Base-by-base conservation (phyloP, 2,329 filamentous ascomycete genomes). In the Cryphonectria naterciae region DNA sequence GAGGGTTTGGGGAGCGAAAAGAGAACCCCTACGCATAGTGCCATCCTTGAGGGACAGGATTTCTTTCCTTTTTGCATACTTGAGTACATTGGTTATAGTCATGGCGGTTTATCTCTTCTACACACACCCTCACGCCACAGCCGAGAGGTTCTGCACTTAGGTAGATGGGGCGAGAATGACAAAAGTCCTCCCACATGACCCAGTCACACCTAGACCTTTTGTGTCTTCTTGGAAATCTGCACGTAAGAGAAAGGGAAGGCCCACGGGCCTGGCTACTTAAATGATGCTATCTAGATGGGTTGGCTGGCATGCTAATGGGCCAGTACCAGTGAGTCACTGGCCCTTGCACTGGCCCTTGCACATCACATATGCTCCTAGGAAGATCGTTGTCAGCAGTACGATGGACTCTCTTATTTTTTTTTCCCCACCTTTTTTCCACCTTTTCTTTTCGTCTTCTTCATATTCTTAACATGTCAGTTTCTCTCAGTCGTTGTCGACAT, bases 31-130 rank as follows among this genome's bases (percentile, higher is more conserved):
- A 52, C 6, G 39, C 46, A 43, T 52, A 19, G 46, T 63, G 35
- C 56, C 32, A 49, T 43, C 25, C 25, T 54, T 19, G 46, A 58
- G 67, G 22, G 43, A 39, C 58, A 62, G n/a, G n/a, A 25, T 54
- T 63, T 22, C 15, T 41, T 63, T 19, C 19, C 22, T n/a, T 39
- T 41, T 15, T 35, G 35, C 25, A 37, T 41, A 32, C 32, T 32
- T 32, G 32, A 32, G 32, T 32, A 62, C n/a, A 68, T 35, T 22
- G 22, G 28, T 64, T 58, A 37, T 46, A 67, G 61, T 56, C 22
- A 52, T 56, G 37, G 52, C 56, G n/a, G 32, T 43, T 49, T 52
- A 43, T 8, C 46, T 54, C 13, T 58, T 35, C 54, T 49, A 25
- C 19, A n/a, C 41, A 46, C 28, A 46, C 43, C 43, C 62, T 52